These are phyloP conservation scores for Globisporangium middletonii DNA, from an alignment of 352 stramenopile genomes.

Conservation along the genomic window DNA sequence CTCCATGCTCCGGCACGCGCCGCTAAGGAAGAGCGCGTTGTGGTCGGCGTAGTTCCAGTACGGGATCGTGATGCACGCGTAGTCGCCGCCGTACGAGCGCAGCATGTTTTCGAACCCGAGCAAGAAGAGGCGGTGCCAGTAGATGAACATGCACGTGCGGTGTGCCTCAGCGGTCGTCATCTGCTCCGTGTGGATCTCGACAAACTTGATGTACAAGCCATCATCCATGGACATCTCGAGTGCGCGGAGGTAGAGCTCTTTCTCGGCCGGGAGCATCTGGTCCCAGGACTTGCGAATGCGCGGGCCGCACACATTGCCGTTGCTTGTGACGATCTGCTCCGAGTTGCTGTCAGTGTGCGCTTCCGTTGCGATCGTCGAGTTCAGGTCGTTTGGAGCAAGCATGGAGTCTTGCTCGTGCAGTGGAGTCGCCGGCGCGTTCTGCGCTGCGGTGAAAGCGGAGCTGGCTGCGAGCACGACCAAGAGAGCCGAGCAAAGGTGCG, in stretches of 20 bases:
- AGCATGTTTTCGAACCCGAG: conserved; percentile 86
- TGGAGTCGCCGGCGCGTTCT: conserved; percentile 2
- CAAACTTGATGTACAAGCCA: conserved; percentile 82
- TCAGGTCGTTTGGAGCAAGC: background rate
- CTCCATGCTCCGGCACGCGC: conserved; percentile 61
- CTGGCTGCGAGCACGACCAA: background rate
- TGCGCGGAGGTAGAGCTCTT: conserved; percentile 68
- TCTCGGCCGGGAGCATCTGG: conserved; percentile 42
- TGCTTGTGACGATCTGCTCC: conserved; percentile 6
- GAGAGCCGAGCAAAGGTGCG: background rate
- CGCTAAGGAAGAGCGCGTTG: conserved; percentile 60
- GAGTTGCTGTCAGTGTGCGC: background rate
- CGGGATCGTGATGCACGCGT: conserved; percentile 79
- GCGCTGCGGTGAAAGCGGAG: background rate
- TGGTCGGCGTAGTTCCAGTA: conserved; percentile 88
- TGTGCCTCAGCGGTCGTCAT: conserved; percentile 80
- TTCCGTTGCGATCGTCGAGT: too few species aligned
- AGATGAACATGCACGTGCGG: conserved; percentile 86
- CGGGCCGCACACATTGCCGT: conserved; percentile 32
- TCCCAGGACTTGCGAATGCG: conserved; percentile 82
- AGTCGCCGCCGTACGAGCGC: conserved; percentile 66
- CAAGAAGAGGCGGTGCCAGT: conserved; percentile 79
- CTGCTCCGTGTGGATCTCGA: conserved; percentile 83
- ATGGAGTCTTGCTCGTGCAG: background rate
- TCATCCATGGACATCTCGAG: conserved; percentile 73